Conservation (phyloP, 345 rosid genomes). For the Triadica sebifera region DNA sequence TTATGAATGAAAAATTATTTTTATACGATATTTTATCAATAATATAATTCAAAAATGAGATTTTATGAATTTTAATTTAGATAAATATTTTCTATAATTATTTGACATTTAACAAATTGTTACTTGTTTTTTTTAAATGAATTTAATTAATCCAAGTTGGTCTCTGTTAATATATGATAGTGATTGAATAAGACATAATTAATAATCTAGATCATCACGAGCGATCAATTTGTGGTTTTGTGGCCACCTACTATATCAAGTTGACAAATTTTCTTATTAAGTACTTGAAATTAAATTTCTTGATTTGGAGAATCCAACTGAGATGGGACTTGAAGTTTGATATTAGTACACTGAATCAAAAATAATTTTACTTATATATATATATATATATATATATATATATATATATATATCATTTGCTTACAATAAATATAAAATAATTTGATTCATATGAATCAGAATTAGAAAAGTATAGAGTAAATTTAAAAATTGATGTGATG, state of each 20-base stretch:
- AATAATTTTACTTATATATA: no score
- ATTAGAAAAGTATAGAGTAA: no score
- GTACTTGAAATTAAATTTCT: slow-evolving; percentile 1
- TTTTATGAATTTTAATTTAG: no score
- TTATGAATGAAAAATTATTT: no score
- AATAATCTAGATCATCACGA: neutral
- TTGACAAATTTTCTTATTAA: neutral
- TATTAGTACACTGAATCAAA: neutral
- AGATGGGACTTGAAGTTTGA: slow-evolving; percentile 6
- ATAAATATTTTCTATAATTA: neutral
- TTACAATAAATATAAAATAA: no score
- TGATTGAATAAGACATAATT: neutral
- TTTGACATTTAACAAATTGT: neutral
- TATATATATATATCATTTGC: no score
- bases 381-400: no score
- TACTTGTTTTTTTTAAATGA: neutral
- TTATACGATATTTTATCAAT: no score
- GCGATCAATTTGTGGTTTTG: neutral
- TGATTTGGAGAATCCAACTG: neutral
- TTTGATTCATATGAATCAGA: no score
- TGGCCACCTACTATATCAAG: slow-evolving; percentile 7
- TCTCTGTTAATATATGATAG: neutral
- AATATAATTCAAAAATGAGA: no score
- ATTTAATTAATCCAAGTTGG: neutral
- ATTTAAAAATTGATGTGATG: no score